Percentiles rank a stretch among this genome's conserved stretches.
These are phyloP conservation scores for Psilocybe cyanescens DNA, from an alignment of 768 basidiomycete species.

Conservation along the genomic window DNA sequence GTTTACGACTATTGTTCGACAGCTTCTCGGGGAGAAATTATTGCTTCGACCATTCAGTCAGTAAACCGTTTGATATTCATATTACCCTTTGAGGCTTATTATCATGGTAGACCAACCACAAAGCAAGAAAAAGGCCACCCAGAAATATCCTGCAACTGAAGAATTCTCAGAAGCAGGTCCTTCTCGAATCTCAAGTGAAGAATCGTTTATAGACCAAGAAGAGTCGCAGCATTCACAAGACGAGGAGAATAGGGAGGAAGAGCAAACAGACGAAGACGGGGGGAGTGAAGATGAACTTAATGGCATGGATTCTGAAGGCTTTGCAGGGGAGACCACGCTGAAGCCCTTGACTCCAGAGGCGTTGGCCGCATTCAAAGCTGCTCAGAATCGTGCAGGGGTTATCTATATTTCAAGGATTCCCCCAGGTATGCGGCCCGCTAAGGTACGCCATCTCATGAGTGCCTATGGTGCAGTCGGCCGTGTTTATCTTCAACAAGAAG, in stretches of 20 bases:
- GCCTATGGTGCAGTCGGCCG: constrained; percentile 89
- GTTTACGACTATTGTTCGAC: no score
- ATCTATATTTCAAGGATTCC: constrained; percentile 96
- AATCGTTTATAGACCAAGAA: neutral
- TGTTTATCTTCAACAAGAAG: constrained; percentile 94
- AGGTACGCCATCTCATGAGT: constrained; percentile 93
- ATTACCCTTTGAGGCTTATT: neutral
- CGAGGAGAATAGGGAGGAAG: constrained; percentile 24
- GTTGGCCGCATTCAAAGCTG: constrained; percentile 72
- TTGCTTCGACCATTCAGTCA: neutral
- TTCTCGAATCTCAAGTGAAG: constrained; percentile 15
- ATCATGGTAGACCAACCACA: constrained; percentile 3
- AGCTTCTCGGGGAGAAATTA: no score
- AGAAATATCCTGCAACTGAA: neutral
- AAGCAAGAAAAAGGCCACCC: neutral
- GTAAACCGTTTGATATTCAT: neutral
- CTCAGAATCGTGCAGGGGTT: constrained; percentile 80
- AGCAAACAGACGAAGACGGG: constrained; percentile 28
- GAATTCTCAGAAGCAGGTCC: constrained; percentile 20
- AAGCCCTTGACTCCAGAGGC: constrained; percentile 79
- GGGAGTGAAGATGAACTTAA: constrained; percentile 35
- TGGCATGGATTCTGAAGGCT: constrained; percentile 64
- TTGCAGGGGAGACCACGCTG: constrained; percentile 63
- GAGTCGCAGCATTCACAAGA: constrained; percentile 27
- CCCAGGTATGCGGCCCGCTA: constrained; percentile 96